Percentiles rank a stretch among this genome's conserved stretches.
phyloP scores from a whole-genome alignment of 2,329 filamentous ascomycete genomes.

The Trichoderma sp. region DNA sequence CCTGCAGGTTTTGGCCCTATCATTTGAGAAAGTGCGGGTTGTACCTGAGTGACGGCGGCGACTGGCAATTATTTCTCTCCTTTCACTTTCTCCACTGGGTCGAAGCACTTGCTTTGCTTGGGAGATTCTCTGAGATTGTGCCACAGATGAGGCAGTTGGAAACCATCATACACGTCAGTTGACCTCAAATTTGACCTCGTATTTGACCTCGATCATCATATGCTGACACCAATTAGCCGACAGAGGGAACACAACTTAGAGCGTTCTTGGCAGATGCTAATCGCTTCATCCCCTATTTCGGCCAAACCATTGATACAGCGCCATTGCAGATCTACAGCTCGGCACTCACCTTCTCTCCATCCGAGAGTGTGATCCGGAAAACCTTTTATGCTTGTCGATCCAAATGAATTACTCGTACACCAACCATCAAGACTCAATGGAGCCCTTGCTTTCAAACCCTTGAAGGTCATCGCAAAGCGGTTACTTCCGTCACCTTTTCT shows the following conservation, averaged over 20 bases:
- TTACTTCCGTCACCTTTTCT: rapidly evolving
- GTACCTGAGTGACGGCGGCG: slow-evolving; percentile 35
- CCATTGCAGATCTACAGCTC: slow-evolving; percentile 37
- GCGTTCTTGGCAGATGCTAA: slow-evolving; percentile 31
- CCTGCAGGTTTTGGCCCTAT: slow-evolving; percentile 43
- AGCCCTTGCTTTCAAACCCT: background rate
- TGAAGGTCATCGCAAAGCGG: background rate
- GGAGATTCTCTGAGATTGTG: slow-evolving; percentile 30
- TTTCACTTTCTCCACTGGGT: slow-evolving; percentile 47
- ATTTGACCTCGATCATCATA: no score
- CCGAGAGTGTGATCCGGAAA: slow-evolving; percentile 30
- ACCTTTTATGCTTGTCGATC: slow-evolving; percentile 12
- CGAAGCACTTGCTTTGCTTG: slow-evolving; percentile 42
- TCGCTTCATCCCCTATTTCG: slow-evolving; percentile 29
- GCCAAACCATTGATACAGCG: slow-evolving; percentile 19
- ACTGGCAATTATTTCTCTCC: slow-evolving; percentile 39
- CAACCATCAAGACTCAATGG: background rate
- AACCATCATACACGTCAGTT: slow-evolving; percentile 7
- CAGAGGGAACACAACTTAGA: background rate
- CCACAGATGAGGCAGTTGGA: slow-evolving; percentile 28
- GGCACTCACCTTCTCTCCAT: slow-evolving; percentile 34
- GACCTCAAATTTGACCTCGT: no score
- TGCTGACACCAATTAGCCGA: slow-evolving; percentile 12
- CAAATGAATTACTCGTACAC: background rate
- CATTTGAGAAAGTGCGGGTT: slow-evolving; percentile 37